A percentile compares a stretch with the other conserved stretches of the same genome.
phyloP scores from a whole-genome alignment of 2,329 filamentous ascomycete species.

The Talaromyces atroroseus region DNA sequence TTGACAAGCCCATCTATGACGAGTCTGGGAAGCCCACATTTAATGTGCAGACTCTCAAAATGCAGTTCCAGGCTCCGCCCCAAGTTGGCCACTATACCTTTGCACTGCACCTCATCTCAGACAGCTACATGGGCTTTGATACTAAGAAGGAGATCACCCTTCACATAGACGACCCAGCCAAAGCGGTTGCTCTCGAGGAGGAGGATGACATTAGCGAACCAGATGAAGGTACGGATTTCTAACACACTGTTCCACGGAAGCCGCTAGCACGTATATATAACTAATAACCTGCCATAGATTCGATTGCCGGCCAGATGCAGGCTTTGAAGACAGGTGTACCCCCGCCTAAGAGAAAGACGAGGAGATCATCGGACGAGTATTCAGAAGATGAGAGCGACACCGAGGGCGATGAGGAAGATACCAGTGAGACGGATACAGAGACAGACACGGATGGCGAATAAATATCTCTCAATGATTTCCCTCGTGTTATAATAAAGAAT shows the following conservation, averaged over 20 bases:
- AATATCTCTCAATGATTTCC: constrained; percentile 14
- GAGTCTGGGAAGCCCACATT: constrained; percentile 81
- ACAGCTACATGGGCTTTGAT: constrained; percentile 93
- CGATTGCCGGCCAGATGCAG: constrained; percentile 84
- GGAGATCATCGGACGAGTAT: constrained; percentile 46
- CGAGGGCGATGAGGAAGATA: constrained; percentile 56
- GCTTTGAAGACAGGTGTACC: constrained; percentile 67
- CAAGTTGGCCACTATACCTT: constrained; percentile 92
- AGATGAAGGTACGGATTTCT: constrained; percentile 69
- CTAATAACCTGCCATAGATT: constrained; percentile 52
- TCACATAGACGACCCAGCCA: constrained; percentile 80
- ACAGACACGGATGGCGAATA: constrained; percentile 72
- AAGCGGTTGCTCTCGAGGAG: constrained; percentile 70
- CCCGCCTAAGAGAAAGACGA: constrained; percentile 57
- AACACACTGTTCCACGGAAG: constrained; percentile 15
- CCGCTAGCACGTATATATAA: neutral
- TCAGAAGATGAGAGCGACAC: constrained; percentile 59
- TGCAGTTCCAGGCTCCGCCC: constrained; percentile 91
- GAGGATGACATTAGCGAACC: constrained; percentile 98
- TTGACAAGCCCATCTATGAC: constrained; percentile 82
- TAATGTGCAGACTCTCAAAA: constrained; percentile 92
- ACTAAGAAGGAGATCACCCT: constrained; percentile 86
- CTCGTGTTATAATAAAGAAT: constrained; percentile 16
- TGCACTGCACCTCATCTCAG: constrained; percentile 86
- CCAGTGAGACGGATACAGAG: constrained; percentile 60